Base-by-base conservation (phyloP, 139 green algal genomes). In the Pseudopediastrum boryanum region DNA sequence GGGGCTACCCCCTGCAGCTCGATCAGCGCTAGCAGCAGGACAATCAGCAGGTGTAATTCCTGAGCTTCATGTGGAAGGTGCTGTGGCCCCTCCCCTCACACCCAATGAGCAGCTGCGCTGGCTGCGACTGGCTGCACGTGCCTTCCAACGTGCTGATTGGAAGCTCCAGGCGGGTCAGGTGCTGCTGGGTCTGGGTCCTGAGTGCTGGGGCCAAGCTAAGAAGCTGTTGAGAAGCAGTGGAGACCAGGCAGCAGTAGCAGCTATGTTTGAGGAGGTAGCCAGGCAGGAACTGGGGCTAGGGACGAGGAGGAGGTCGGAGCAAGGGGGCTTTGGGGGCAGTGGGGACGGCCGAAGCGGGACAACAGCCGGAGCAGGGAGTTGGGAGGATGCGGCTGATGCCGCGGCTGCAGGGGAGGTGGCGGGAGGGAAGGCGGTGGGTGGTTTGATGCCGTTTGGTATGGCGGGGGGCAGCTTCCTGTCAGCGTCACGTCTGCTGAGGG, bases 381-480 rank as follows among this genome's bases (percentile, higher is more conserved):
- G 19, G 5, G 41, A 27, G 38, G 12, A 39, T 39, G 71, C 36
- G 41, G 41, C 16, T 19, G 35, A 51, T 41, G 29, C 36, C 19
- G 35, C 8, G 35, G 12, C 19, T 29, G 35, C 64, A 41, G 64
- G 33, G n/a, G 35, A 13, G 35, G 35, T 23, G 12, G 33, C 35
- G 8, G 33, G 16, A 16, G 27, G 10, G 8, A 12, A 43, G 27
- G 62, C 8, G 27, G 12, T 35, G 35, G 62, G 5, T 41, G 62
- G 33, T 16, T n/a, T 44, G 35, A 44, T 39, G 43, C 8, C 21
- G 21, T 7, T 33, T 27, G 44, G 9, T 3, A 31, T 42, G 1
- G 6, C 62, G 29, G 38, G 52, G n/a, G 72, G 72, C 27, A 69
- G 72, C 31, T 79, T 79, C 58, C 19, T 79, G 72, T 38, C 72